Base-by-base conservation (phyloP, 2,329 filamentous ascomycete species). In the Byssothecium circinans region DNA sequence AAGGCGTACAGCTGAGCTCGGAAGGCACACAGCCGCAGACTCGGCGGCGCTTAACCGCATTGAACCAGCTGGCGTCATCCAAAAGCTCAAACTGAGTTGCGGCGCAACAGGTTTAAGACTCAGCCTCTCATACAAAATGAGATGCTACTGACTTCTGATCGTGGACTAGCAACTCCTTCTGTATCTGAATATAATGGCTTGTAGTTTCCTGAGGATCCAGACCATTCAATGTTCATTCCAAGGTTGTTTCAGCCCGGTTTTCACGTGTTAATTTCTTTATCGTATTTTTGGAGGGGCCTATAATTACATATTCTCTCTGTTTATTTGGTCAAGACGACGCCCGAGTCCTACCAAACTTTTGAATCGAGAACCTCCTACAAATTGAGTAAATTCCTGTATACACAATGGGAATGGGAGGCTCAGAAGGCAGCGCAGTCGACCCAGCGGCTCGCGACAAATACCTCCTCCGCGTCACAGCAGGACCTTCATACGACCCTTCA, bases 381-480 rank as follows among this genome's bases (percentile, higher is more conserved):
- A 5, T 10, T 25, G 6, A 25, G 23, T 10, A 25, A 5, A 25
- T 25, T 6, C 23, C 10, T 10, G 10, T 10, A 25, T 25, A 5
- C 23, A 25, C 23, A 5, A 25, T 25, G 23, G 23, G 23, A 10
- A 37, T 39, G 20, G 4, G 20, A 25, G 36, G 36, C 36, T 39
- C 36, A 39, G 36, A 39, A 39, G 47, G 52, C 32, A 52, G 42
- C 19, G 56, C 58, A 2, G 58, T 69, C 10, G 66, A 69, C 22
- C 64, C 67, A 25, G 54, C 58, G 15, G 62, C 60, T 37, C 57
- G 61, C 23, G 65, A 70, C 46, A 70, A 70, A 42, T 72, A 72
- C 43, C 63, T 68, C 8, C 60, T 72, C 4, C 62, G 63, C 58
- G 64, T 71, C n/a, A 70, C 68, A 7, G 64, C 67, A 2, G 69